Evolutionary conservation across 495 filamentous ascomycete species (phyloP).

Genomic region (Aspergillus ostianus): DNA sequence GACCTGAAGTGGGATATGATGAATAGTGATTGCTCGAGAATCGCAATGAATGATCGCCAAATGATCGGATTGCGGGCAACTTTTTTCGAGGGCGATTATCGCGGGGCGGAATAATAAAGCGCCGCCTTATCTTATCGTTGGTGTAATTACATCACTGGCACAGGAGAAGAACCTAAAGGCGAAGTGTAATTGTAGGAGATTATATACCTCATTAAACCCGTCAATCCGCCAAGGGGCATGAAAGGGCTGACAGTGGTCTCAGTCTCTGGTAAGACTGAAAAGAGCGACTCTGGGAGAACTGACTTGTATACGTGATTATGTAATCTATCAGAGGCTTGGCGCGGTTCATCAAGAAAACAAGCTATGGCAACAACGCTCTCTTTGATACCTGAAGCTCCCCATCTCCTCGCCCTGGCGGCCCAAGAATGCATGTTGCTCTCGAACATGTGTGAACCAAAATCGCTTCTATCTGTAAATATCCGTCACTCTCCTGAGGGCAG

Average conservation of each 20-base stretch:
- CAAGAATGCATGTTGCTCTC: background rate
- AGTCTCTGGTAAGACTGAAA: too few relatives aligned
- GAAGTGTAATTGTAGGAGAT: too few relatives aligned
- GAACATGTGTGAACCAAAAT: background rate
- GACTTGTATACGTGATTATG: too few relatives aligned
- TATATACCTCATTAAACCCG: too few relatives aligned
- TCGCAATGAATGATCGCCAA: background rate
- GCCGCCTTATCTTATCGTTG: background rate
- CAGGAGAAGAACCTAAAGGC: too few relatives aligned
- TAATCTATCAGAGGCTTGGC: too few relatives aligned
- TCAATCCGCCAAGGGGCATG: too few relatives aligned
- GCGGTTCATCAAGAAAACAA: background rate
- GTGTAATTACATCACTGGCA: too few relatives aligned
- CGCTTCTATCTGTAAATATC: background rate
- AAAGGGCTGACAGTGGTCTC: too few relatives aligned
- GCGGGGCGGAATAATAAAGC: background rate
- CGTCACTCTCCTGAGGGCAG: background rate
- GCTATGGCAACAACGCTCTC: background rate
- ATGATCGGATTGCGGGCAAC: constrained; percentile 2
- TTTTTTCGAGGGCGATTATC: background rate
- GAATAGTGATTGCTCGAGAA: constrained; percentile 5
- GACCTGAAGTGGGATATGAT: constrained; percentile 4
- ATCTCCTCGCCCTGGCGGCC: background rate
- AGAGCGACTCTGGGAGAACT: too few relatives aligned
- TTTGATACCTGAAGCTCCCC: background rate